Base-by-base conservation (phyloP, 2,329 filamentous ascomycete genomes). In the Aspergillus arachidicola region DNA sequence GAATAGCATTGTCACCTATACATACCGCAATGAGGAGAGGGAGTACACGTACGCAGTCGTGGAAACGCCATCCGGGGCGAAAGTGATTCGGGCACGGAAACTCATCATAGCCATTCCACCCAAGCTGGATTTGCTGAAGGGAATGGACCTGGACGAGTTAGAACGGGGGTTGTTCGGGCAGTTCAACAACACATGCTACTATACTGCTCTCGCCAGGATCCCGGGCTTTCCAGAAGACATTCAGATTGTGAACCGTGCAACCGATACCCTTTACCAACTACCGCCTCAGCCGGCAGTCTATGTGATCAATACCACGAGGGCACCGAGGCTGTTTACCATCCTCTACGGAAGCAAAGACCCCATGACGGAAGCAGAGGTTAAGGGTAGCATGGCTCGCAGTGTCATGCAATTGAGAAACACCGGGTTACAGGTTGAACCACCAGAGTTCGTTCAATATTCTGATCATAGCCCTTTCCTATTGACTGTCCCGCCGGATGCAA, bases 91-190 rank as follows among this genome's bases (percentile, higher is more conserved):
- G 78, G 21, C 73, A 73, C 58, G 73, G 73, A 41, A 69, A n/a
- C 48, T 81, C 6, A 71, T 81, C 12, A 61, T 81, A 38, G 70
- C 79, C 6, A 72, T 76, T n/a, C 73, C 78, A 21, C 79, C 79
- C 0, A 75, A 68, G 9, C 61, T 74, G 6, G 66, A 72, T 14
- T 76, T 76, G 59, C 66, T 80, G 16, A 11, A 60, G 2, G 53
- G 36, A 3, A 76, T 80, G 51, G 72, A 77, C 61, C 68, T 80
- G 2, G 73, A 75, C 58, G 54, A 62, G 0, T 55, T 57, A 5
- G 79, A 81, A 55, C 43, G 50, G 2, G 41, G n/a, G 2, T 66
- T 80, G 32, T 79, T 81, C 63, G 58, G 62, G 61, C 73, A 76
- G 64, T 77, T 67, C 36, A 14, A 45, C 3, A 36, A 36, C 30